Evolutionary conservation across 129 eudicot genomes (phyloP).

Genomic region (Apium graveolens): DNA sequence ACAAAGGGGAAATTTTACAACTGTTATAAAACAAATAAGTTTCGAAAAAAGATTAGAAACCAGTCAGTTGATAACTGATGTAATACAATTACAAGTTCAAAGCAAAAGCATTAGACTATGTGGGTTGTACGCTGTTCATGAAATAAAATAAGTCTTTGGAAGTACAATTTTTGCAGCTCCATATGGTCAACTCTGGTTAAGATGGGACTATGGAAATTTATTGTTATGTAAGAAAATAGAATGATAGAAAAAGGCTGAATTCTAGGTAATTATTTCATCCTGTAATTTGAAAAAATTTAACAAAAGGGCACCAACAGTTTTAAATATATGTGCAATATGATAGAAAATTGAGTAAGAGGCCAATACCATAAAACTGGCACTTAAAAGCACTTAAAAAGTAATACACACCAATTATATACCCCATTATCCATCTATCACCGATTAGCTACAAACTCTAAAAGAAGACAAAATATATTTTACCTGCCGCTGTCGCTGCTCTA

Average conservation of each 20-base stretch:
- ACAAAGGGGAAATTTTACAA: background rate
- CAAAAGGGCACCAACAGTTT: background rate
- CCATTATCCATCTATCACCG: background rate
- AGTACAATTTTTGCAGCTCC: background rate
- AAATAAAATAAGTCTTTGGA: background rate
- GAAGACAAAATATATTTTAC: slow-evolving; percentile 24
- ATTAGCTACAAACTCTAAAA: background rate
- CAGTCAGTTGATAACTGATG: background rate
- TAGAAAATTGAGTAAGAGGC: background rate
- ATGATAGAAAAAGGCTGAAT: background rate
- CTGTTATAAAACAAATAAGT: background rate
- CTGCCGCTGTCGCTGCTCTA: slow-evolving; percentile 93
- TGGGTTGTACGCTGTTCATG: background rate
- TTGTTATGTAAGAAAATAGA: background rate
- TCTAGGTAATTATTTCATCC: background rate
- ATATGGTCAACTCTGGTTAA: background rate
- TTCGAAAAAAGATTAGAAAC: background rate
- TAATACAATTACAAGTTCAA: background rate
- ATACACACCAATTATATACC: background rate
- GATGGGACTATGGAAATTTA: background rate
- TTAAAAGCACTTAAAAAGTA: background rate
- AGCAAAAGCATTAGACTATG: background rate
- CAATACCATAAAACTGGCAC: background rate
- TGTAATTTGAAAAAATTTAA: background rate
- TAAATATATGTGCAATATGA: background rate